Evolutionary conservation across 345 rosid genomes (phyloP).

Genomic region (Erucastrum elatum): DNA sequence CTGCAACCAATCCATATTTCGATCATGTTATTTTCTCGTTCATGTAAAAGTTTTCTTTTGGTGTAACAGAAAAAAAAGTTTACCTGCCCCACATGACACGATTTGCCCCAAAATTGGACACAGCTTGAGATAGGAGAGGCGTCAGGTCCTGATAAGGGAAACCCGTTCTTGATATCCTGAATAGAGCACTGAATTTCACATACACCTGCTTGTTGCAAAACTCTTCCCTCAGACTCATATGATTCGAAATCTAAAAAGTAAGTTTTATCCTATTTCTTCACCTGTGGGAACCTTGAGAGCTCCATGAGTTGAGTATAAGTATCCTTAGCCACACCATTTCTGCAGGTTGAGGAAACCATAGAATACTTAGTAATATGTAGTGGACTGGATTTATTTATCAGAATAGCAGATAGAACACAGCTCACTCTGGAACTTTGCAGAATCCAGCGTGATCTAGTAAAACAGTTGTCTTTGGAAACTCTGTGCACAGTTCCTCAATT

Average conservation of each 20-base stretch:
- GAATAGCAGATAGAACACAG: slow-evolving; percentile 3
- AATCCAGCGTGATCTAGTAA: slow-evolving; percentile 88
- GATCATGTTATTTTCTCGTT: slow-evolving; percentile 7
- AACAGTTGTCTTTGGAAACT: slow-evolving; percentile 73
- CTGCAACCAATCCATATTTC: slow-evolving; percentile 44
- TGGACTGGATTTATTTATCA: slow-evolving; percentile 12
- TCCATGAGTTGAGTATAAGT: slow-evolving; percentile 66
- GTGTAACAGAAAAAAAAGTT: not conserved
- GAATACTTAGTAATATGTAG: slow-evolving; percentile 16
- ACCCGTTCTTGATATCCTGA: slow-evolving; percentile 70
- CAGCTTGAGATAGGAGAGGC: slow-evolving; percentile 55
- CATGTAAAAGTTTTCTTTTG: not conserved
- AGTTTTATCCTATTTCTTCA: slow-evolving; percentile 19
- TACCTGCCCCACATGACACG: slow-evolving; percentile 98
- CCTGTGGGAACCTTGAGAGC: slow-evolving; percentile 85
- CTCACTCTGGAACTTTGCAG: slow-evolving; percentile 84
- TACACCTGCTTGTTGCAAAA: slow-evolving; percentile 54
- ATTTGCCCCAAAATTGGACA: slow-evolving; percentile 66
- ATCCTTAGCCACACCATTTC: slow-evolving; percentile 63
- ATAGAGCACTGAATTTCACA: slow-evolving; percentile 82
- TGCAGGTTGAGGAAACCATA: slow-evolving; percentile 40
- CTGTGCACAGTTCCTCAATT: slow-evolving; percentile 72
- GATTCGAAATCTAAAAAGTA: not conserved
- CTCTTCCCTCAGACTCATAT: slow-evolving; percentile 16
- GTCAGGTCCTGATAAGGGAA: slow-evolving; percentile 69